Percentiles rank a stretch among this genome's conserved stretches.
Evolutionary conservation across 2,329 filamentous ascomycete species (phyloP).

Genomic region (Gliomastix tumulicola): DNA sequence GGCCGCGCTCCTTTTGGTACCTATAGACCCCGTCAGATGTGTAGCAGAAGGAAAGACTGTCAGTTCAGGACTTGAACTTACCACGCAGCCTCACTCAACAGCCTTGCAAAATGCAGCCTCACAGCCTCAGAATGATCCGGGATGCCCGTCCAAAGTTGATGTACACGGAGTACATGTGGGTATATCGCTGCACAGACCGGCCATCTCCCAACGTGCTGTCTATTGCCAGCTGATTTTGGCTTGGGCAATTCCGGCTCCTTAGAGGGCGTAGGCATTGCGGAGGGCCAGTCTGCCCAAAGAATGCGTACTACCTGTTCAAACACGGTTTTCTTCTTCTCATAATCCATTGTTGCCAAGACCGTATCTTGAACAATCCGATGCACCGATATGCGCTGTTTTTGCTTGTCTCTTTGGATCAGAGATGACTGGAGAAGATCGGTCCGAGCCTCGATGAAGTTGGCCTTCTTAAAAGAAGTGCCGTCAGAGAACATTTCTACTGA

Average conservation of each 20-base stretch:
- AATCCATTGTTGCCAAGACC: slow-evolving; percentile 1
- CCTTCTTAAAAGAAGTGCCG: slow-evolving; percentile 1
- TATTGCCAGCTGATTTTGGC: slow-evolving; percentile 1
- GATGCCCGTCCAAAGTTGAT: slow-evolving; percentile 1
- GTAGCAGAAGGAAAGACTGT: too few species aligned
- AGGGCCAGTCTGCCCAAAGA: slow-evolving; percentile 4
- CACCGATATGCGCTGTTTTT: slow-evolving; percentile 3
- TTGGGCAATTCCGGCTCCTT: slow-evolving; percentile 3
- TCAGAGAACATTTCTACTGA: background rate
- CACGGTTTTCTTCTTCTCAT: background rate
- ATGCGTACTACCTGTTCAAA: slow-evolving; percentile 4
- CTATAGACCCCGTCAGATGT: background rate
- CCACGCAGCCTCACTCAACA: too few species aligned
- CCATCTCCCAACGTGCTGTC: slow-evolving; percentile 3
- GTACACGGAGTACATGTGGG: slow-evolving; percentile 2
- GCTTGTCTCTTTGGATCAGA: slow-evolving; percentile 3
- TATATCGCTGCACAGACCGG: slow-evolving; percentile 3
- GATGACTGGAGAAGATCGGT: slow-evolving; percentile 3
- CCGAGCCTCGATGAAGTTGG: slow-evolving; percentile 3
- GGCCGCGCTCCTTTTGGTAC: slow-evolving; percentile 7
- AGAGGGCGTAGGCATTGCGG: slow-evolving; percentile 3
- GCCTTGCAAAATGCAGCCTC: too few species aligned
- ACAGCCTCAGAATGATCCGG: background rate
- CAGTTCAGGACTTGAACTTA: too few species aligned
- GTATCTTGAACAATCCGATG: slow-evolving; percentile 6